Conservation (phyloP, 139 green algal species). For the Chlamydomonas incerta region DNA sequence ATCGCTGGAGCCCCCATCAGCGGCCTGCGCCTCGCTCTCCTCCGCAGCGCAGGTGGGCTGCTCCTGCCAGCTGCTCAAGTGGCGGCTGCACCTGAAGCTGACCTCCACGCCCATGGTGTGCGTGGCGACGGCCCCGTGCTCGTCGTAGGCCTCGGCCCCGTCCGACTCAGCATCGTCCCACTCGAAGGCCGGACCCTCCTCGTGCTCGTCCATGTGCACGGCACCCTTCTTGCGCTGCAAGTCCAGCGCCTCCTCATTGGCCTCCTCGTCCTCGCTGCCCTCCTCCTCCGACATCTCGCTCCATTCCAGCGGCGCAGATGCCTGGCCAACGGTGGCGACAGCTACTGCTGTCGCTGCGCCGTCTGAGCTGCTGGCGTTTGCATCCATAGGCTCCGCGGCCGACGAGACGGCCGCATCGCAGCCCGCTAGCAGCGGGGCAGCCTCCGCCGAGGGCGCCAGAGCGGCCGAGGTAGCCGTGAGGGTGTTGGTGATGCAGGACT, state of each 20-base stretch:
- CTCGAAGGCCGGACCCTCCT: background rate
- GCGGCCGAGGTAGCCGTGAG: background rate
- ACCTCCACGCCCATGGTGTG: background rate
- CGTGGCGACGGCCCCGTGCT: conserved; percentile 17
- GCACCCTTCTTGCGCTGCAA: too few species aligned
- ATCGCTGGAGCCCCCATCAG: background rate
- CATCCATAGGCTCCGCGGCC: background rate
- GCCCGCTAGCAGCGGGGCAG: background rate
- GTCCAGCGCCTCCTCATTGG: background rate
- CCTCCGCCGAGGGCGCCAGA: background rate
- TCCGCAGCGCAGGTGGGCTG: too few species aligned
- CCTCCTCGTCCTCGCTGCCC: background rate
- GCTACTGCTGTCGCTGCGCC: too few species aligned
- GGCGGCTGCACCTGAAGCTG: background rate
- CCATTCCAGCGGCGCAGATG: too few species aligned
- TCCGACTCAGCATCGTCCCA: conserved; percentile 12
- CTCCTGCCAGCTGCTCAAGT: too few species aligned
- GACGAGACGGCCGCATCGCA: background rate
- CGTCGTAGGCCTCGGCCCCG: conserved; percentile 14
- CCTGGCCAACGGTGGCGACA: too few species aligned
- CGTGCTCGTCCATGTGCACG: background rate
- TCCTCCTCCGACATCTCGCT: background rate
- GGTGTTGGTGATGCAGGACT: conserved; percentile 24
- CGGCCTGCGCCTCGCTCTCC: background rate
- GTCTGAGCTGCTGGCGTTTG: too few species aligned